Conservation (phyloP, 2,329 filamentous ascomycete genomes). For the Colletotrichum sp. region DNA sequence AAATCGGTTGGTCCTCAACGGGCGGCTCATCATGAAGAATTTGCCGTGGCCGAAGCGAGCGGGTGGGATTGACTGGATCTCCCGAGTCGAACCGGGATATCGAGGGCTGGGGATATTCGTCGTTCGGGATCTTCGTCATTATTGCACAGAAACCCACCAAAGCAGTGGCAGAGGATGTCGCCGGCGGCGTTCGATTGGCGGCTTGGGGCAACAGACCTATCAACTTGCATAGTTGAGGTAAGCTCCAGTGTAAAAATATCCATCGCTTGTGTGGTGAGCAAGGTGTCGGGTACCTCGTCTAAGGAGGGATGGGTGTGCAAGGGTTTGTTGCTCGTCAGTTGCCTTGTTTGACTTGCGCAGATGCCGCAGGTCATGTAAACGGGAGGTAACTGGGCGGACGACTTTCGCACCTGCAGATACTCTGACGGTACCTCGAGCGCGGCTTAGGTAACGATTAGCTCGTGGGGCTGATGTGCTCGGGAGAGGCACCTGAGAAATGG, state of each 20-base stretch:
- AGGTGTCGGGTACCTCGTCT: background rate
- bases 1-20: background rate
- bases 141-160: constrained; percentile 5
- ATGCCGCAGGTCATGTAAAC: background rate
- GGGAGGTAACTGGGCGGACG: background rate
- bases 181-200: constrained; percentile 3
- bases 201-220: background rate
- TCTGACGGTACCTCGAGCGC: background rate
- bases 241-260: background rate
- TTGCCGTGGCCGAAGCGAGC: background rate
- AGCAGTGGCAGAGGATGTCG: constrained; percentile 2
- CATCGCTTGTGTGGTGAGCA: background rate
- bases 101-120: background rate
- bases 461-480: background rate
- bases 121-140: background rate
- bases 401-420: background rate
- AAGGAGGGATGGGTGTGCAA: background rate
- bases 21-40: background rate
- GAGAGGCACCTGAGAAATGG: background rate
- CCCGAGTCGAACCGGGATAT: background rate
- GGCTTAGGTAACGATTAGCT: constrained; percentile 10
- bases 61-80: background rate
- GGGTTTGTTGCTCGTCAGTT: background rate
- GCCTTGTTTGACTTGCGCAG: background rate
- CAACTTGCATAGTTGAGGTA: background rate